Conservation (phyloP, 495 filamentous ascomycete species). For the Talaromyces liani region DNA sequence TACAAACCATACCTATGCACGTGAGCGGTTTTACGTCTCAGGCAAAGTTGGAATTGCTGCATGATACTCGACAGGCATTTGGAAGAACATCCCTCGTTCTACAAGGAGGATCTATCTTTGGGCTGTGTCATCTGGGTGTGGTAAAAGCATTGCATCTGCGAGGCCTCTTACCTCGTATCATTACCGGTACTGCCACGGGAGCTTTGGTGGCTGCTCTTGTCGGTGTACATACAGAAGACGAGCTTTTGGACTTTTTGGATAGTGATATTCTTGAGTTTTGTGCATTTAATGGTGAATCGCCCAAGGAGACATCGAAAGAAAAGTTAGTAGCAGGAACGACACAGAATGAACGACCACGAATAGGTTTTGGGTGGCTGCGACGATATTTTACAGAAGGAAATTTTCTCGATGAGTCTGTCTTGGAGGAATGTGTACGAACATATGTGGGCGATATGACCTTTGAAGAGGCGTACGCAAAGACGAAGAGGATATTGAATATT, state of each 20-base stretch:
- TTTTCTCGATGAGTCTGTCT: constrained; percentile 71
- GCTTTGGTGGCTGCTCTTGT: constrained; percentile 88
- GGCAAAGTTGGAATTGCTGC: constrained; percentile 77
- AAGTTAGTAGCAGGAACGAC: background rate
- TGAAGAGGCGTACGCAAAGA: constrained; percentile 83
- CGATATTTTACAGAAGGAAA: constrained; percentile 69
- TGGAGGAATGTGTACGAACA: constrained; percentile 78
- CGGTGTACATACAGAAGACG: constrained; percentile 81
- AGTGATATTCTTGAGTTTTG: constrained; percentile 77
- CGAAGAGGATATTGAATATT: constrained; percentile 86
- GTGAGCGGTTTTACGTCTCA: constrained; percentile 65
- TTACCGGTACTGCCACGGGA: constrained; percentile 84
- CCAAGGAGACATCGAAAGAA: background rate
- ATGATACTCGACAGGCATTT: constrained; percentile 86
- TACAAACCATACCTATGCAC: constrained; percentile 53
- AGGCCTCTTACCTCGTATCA: constrained; percentile 82
- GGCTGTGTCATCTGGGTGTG: constrained; percentile 83
- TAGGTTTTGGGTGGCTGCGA: constrained; percentile 22
- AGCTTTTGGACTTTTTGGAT: constrained; percentile 66
- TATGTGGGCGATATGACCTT: constrained; percentile 91
- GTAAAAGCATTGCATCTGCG: constrained; percentile 80
- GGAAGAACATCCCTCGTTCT: constrained; percentile 79
- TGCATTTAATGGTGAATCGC: constrained; percentile 52
- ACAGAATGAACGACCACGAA: background rate
- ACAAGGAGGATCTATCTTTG: constrained; percentile 89